phyloP scores from a whole-genome alignment of 495 filamentous ascomycete genomes.

The Podospora australis region DNA sequence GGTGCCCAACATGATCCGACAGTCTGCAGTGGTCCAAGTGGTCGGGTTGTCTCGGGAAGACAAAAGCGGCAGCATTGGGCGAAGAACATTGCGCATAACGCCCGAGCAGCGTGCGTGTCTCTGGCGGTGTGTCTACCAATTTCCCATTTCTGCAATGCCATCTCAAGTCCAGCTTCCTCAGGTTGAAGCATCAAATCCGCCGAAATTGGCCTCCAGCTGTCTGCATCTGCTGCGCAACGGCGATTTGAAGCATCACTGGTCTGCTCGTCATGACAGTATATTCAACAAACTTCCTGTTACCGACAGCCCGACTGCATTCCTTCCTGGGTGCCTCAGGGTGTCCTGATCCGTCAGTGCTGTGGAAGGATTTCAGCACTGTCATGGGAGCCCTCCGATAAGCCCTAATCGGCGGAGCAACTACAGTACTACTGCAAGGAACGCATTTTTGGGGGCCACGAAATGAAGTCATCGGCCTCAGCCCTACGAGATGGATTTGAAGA shows the following conservation, averaged over 20 bases:
- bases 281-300: not conserved
- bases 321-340: not conserved
- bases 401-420: no score
- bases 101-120: no score
- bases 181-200: not conserved
- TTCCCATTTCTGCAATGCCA: not conserved
- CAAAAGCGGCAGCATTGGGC: no score
- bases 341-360: not conserved
- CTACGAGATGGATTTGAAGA: not conserved
- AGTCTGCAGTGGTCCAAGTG: no score
- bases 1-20: no score
- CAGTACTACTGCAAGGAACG: no score
- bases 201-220: no score
- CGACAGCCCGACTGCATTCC: not conserved
- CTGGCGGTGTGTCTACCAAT: not conserved
- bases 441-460: no score
- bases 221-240: no score
- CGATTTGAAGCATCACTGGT: no score
- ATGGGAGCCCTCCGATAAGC: not conserved
- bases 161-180: not conserved
- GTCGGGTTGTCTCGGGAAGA: no score
- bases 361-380: not conserved
- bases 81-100: no score
- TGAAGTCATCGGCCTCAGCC: not conserved
- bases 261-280: not conserved